Percentiles rank a stretch among this genome's conserved stretches.
Evolutionary conservation across 805 yeast genomes (phyloP).

Genomic region (Wickerhamiella kazuoi): DNA sequence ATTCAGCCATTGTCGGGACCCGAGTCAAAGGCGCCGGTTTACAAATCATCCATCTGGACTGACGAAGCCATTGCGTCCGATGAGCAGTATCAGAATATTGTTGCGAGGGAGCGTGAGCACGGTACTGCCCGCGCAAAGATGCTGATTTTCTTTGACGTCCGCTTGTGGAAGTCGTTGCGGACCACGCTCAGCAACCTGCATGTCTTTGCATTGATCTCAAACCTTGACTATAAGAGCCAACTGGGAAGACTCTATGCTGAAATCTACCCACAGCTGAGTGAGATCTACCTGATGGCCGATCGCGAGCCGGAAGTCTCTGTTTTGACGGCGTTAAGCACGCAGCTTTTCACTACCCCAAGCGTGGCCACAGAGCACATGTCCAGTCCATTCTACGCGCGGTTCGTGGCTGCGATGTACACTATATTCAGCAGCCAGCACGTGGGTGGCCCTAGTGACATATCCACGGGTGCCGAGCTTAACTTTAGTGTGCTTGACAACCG

Average conservation of each 20-base stretch:
- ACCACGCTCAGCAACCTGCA: conserved; percentile 42
- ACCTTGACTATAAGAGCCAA: conserved; percentile 35
- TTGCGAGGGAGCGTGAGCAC: not conserved
- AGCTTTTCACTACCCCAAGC: conserved; percentile 77
- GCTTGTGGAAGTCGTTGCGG: conserved; percentile 54
- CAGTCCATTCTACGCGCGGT: conserved; percentile 47
- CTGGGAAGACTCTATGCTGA: conserved; percentile 69
- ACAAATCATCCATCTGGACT: not conserved
- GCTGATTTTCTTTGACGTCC: conserved; percentile 44
- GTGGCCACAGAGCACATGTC: conserved; percentile 44
- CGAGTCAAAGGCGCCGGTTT: not conserved
- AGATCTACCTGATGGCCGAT: conserved; percentile 53
- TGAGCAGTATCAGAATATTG: not conserved
- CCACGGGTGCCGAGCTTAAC: conserved; percentile 11
- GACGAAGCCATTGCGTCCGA: not conserved
- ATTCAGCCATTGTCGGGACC: not conserved
- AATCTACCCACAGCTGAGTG: conserved; percentile 57
- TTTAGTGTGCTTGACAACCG: conserved; percentile 38
- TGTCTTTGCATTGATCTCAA: conserved; percentile 46
- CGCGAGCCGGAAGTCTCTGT: conserved; percentile 77
- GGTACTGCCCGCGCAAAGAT: conserved; percentile 32
- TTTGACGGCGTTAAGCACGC: conserved; percentile 58
- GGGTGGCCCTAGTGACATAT: conserved; percentile 26
- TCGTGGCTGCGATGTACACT: conserved; percentile 45
- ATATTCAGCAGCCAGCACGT: conserved; percentile 40